Evolutionary conservation across 768 basidiomycete genomes (phyloP).

Genomic region (Paxillus ammoniavirescens): DNA sequence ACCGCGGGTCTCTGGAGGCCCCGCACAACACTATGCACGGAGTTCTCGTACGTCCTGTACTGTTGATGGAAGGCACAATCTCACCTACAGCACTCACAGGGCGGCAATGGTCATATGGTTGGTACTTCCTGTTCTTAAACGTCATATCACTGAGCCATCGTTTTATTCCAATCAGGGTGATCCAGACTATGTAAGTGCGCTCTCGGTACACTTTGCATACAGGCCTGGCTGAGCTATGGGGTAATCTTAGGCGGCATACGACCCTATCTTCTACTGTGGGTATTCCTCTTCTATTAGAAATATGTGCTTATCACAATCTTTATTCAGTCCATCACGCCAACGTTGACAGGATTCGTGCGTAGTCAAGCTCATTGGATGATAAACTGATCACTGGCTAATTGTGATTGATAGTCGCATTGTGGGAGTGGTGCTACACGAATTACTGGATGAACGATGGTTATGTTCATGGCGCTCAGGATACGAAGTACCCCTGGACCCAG

Average conservation of each 20-base stretch:
- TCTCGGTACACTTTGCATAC: background rate
- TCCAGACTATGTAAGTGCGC: slow-evolving; percentile 21
- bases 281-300: background rate
- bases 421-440: slow-evolving; percentile 29
- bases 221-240: background rate
- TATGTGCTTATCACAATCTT: background rate
- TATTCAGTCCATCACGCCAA: slow-evolving; percentile 23
- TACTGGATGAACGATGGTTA: slow-evolving; percentile 31
- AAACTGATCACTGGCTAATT: background rate
- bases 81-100: slow-evolving; percentile 8
- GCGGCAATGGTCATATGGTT: slow-evolving; percentile 29
- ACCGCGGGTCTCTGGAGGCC: slow-evolving; percentile 21
- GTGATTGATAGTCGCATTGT: slow-evolving; percentile 20
- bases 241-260: slow-evolving; percentile 17
- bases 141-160: background rate
- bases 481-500: slow-evolving; percentile 19
- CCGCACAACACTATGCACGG: slow-evolving; percentile 21
- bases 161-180: slow-evolving; percentile 5
- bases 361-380: background rate
- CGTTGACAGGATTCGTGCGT: slow-evolving; percentile 24
- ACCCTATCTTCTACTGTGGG: slow-evolving; percentile 27
- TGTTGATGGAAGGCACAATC: background rate
- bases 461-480: background rate
- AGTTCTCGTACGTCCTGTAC: slow-evolving; percentile 13
- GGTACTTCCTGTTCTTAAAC: background rate